Base-by-base conservation (phyloP, 2,329 filamentous ascomycete genomes). In the Microsporum ferrugineum region DNA sequence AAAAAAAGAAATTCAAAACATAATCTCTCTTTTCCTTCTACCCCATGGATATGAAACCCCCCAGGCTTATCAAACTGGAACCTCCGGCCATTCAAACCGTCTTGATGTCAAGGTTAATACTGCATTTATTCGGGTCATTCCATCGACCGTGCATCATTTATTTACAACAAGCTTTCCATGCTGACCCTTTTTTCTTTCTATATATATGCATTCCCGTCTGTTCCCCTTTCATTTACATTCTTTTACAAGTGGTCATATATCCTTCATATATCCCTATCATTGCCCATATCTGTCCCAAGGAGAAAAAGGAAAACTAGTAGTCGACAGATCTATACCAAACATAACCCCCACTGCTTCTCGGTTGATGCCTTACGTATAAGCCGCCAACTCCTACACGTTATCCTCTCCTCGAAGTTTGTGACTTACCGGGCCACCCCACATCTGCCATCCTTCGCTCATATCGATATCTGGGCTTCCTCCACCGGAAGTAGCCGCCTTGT, bases 401-500 rank as follows among this genome's bases (percentile, higher is more conserved):
- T 23, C 8, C 27, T 23, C 36, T 55, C 12, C 29, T 7, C 12
- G 49, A 55, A 55, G 49, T 12, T 55, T 55, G 49, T 55, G 27
- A 55, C 49, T 36, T 23, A 31, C 12, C 49, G 14, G 49, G 31
- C 49, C 31, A 55, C 49, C 33, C 49, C 49, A 55, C 49, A 55
- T 10, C 31, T 14, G 31, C 33, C 31, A 55, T 55, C 49, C 49
- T 55, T 55, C 49, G 33, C 10, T 38, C 49, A 55, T 34, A 55
- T 55, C 29, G 49, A 36, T 23, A 12, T 55, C 31, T 36, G 5
- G 49, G 49, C 12, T 36, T 36, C 49, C n/a, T 34, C 31, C 31
- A 55, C 29, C 49, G 31, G 49, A 55, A 55, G 31, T 55, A 55
- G 5, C 31, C 49, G 49, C 49, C 49, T 38, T 55, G 49, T 55